Evolutionary conservation across 2,329 filamentous ascomycete genomes (phyloP).

Genomic region (Erysiphe pulchra): DNA sequence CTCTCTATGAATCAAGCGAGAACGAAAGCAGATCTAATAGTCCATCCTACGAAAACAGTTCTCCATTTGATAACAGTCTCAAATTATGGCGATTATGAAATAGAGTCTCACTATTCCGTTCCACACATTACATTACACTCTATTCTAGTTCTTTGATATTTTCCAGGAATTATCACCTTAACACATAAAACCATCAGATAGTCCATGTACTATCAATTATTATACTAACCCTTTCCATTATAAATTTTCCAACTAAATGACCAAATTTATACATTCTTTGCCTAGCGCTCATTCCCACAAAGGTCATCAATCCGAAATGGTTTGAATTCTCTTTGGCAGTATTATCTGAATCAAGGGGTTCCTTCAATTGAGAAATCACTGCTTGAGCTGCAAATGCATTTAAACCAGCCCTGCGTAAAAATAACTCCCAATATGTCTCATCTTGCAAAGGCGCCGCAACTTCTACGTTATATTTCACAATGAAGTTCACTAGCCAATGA

Average conservation of each 20-base stretch:
- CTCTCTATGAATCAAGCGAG: constrained; percentile 2
- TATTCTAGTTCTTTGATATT: background rate
- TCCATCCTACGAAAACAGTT: background rate
- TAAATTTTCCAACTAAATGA: constrained; percentile 22
- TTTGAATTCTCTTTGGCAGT: constrained; percentile 4
- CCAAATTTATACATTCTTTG: constrained; percentile 26
- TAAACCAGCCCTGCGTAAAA: constrained; percentile 36
- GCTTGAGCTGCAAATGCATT: constrained; percentile 49
- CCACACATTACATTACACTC: too few species aligned
- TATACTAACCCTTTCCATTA: constrained; percentile 25
- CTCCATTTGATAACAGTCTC: constrained; percentile 17
- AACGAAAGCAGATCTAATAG: background rate
- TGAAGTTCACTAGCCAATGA: constrained; percentile 26
- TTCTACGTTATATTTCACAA: constrained; percentile 17
- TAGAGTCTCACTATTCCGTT: background rate
- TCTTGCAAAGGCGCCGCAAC: constrained; percentile 19
- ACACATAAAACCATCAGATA: background rate
- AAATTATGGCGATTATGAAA: constrained; percentile 20
- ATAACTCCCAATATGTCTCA: constrained; percentile 42
- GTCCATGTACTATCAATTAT: constrained; percentile 21
- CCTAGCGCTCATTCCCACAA: constrained; percentile 27
- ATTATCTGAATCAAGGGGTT: constrained; percentile 8
- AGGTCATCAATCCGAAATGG: constrained; percentile 22
- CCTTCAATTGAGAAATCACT: constrained; percentile 24
- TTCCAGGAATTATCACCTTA: too few species aligned